Percentiles rank a stretch among this genome's conserved stretches.
Conservation (phyloP, 345 rosid species). For the Ceriops tagal region DNA sequence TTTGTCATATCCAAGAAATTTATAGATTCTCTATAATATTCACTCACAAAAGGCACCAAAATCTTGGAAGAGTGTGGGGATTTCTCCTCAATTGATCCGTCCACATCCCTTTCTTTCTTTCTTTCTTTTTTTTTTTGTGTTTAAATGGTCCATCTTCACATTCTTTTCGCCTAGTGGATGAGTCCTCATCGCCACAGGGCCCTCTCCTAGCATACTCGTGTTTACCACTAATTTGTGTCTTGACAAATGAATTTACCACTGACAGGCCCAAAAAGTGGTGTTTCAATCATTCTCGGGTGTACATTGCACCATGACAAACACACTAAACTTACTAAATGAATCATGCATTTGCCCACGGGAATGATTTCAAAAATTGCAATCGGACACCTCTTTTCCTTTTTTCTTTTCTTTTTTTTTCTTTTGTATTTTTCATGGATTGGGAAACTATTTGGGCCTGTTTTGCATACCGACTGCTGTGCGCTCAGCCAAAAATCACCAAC, state of each 20-base stretch:
- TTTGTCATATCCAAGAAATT: too few species aligned
- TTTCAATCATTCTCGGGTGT: conserved; percentile 15
- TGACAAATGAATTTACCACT: conserved; percentile 10
- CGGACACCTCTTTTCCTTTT: background rate
- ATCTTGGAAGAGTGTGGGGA: background rate
- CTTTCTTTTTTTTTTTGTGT: background rate
- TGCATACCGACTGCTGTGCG: too few species aligned
- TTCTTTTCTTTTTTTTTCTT: too few species aligned
- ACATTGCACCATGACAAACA: background rate
- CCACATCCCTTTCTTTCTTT: background rate
- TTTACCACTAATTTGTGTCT: background rate
- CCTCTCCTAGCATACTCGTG: background rate
- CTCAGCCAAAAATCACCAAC: too few species aligned
- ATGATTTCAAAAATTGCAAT: background rate
- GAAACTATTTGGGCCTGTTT: background rate
- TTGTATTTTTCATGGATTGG: background rate
- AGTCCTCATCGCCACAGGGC: background rate
- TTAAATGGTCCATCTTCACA: background rate
- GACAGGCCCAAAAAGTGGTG: conserved; percentile 5
- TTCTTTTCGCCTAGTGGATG: conserved; percentile 4
- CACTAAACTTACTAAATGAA: background rate
- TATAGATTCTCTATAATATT: conserved; percentile 14
- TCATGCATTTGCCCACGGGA: background rate
- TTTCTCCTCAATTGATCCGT: background rate
- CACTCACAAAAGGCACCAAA: conserved; percentile 21